phyloP scores from a whole-genome alignment of 495 filamentous ascomycete species.

The Trichoderma gamsii region DNA sequence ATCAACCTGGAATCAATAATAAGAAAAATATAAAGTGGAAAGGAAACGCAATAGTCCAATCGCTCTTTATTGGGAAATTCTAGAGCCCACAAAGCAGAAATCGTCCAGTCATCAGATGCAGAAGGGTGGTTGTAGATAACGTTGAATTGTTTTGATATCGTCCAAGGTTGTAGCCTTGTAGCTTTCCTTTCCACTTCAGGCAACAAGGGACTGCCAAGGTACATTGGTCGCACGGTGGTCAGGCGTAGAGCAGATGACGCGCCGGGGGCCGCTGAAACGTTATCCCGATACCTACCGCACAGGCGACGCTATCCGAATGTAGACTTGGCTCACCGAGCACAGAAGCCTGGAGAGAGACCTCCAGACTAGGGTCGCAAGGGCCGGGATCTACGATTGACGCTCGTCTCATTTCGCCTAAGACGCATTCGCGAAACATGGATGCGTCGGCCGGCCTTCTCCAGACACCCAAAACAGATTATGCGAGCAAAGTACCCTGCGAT shows the following conservation, averaged over 20 bases:
- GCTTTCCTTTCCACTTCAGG: neutral
- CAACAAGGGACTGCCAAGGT: neutral
- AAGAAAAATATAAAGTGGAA: too few relatives aligned
- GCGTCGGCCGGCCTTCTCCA: constrained; percentile 3
- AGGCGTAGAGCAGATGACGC: neutral
- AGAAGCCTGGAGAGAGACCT: neutral
- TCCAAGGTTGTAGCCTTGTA: neutral
- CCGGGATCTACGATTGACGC: constrained; percentile 11
- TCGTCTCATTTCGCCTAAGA: constrained; percentile 12
- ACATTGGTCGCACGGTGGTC: neutral
- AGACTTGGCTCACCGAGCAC: neutral
- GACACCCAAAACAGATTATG: neutral
- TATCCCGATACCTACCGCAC: neutral
- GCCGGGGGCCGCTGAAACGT: neutral
- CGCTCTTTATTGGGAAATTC: neutral
- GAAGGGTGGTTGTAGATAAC: neutral
- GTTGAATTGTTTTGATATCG: neutral
- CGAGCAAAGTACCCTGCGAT: neutral
- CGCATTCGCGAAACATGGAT: constrained; percentile 1
- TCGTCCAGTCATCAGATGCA: neutral
- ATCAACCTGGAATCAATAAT: neutral
- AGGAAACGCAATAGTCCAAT: neutral
- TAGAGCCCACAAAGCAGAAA: neutral
- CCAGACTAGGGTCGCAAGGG: constrained; percentile 3
- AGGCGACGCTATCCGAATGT: neutral